A percentile compares a stretch with the other conserved stretches of the same genome.
phyloP scores from a whole-genome alignment of 2,329 filamentous ascomycete species.

The Graphiopsis chlorocephala region DNA sequence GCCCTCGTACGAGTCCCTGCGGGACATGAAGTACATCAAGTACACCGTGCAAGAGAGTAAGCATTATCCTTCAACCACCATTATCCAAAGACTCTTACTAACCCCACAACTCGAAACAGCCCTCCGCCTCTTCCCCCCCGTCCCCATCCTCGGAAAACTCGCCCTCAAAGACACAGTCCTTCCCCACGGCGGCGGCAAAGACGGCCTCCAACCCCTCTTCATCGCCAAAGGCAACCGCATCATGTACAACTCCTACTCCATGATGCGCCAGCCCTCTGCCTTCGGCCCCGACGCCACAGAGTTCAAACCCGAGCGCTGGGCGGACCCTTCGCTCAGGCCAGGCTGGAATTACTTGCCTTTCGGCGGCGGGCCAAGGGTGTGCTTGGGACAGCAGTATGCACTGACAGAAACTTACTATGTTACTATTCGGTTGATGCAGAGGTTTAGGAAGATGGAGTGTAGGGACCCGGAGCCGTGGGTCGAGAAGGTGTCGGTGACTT shows the following conservation, averaged over 20 bases:
- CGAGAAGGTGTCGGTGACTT: slow-evolving; percentile 18
- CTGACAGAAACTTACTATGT: slow-evolving; percentile 18
- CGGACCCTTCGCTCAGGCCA: slow-evolving; percentile 5
- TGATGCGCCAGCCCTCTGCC: slow-evolving; percentile 29
- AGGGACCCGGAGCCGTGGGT: slow-evolving; percentile 16
- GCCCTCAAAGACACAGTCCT: slow-evolving; percentile 72
- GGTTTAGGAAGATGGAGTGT: slow-evolving; percentile 11
- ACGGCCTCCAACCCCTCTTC: slow-evolving; percentile 54
- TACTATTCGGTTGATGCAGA: slow-evolving; percentile 18
- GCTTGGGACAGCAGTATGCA: slow-evolving; percentile 21
- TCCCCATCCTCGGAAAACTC: slow-evolving; percentile 72
- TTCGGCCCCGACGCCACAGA: slow-evolving; percentile 33
- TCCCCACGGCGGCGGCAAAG: slow-evolving; percentile 56
- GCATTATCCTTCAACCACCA: neutral
- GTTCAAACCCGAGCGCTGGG: slow-evolving; percentile 32
- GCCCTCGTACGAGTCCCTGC: slow-evolving; percentile 39
- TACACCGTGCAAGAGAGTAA: slow-evolving; percentile 60
- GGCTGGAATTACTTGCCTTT: slow-evolving; percentile 21
- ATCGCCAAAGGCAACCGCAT: slow-evolving; percentile 31
- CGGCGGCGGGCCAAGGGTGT: slow-evolving; percentile 19
- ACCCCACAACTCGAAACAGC: slow-evolving; percentile 16
- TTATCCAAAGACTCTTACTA: neutral
- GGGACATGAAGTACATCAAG: slow-evolving; percentile 37
- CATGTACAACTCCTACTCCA: slow-evolving; percentile 26
- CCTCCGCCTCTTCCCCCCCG: slow-evolving; percentile 69